These are phyloP conservation scores for Coemansia sp. DNA, from an alignment of 192 early-diverging fungal species.

Conservation along the genomic window DNA sequence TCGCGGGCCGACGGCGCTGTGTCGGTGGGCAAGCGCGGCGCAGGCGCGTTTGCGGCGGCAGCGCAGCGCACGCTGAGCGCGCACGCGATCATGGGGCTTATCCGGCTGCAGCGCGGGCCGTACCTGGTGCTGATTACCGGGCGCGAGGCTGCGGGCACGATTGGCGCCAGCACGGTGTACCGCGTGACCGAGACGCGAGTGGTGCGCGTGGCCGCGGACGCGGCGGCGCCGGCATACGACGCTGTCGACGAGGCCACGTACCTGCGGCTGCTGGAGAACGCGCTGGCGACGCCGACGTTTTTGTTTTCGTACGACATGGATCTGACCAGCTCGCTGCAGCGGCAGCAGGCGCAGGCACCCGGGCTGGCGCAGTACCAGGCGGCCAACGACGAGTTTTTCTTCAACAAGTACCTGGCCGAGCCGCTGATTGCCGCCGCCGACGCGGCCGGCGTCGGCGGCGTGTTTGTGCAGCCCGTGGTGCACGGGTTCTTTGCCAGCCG, in stretches of 20 bases:
- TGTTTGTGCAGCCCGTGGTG: conserved; percentile 86
- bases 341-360: conserved; percentile 15
- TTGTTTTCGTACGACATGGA: conserved; percentile 89
- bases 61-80: conserved; percentile 39
- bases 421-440: conserved; percentile 59
- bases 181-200: conserved; percentile 38
- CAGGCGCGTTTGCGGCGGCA: conserved; percentile 26
- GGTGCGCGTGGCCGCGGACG: conserved; percentile 31
- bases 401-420: conserved; percentile 72
- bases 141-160: conserved; percentile 33
- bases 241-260: conserved; percentile 62
- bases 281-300: conserved; percentile 55
- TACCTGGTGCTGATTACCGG: conserved; percentile 49
- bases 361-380: conserved; percentile 17
- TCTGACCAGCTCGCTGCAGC: conserved; percentile 79
- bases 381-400: conserved; percentile 94
- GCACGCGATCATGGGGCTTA: conserved; percentile 46
- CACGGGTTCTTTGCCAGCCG: conserved; percentile 75
- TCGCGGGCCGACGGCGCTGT: conserved; percentile 32
- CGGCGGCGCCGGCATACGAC: conserved; percentile 18
- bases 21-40: background rate
- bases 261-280: conserved; percentile 54
- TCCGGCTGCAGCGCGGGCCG: conserved; percentile 40
- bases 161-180: conserved; percentile 40
- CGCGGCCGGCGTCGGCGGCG: conserved; percentile 38